Evolutionary conservation across 2,329 filamentous ascomycete species (phyloP).

Genomic region (Calonectria leucothoes): DNA sequence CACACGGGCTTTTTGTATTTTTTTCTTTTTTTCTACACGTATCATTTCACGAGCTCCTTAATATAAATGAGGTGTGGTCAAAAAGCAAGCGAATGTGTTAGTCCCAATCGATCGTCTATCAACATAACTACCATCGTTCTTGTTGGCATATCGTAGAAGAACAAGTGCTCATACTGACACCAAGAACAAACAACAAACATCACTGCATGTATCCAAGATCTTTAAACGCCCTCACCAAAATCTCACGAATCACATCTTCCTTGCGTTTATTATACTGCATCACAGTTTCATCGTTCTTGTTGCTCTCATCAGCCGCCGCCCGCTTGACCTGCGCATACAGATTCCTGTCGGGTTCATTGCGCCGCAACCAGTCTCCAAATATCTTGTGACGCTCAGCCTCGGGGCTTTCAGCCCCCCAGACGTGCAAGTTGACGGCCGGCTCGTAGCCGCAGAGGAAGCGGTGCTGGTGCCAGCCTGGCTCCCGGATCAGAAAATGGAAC

Average conservation of each 20-base stretch:
- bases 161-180: background rate
- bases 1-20: background rate
- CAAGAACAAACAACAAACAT: background rate
- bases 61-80: background rate
- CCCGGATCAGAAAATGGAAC: conserved; percentile 58
- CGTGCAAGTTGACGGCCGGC: conserved; percentile 58
- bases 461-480: conserved; percentile 61
- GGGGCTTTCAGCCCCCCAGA: conserved; percentile 56
- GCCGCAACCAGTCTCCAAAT: conserved; percentile 58
- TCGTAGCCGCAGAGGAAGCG: conserved; percentile 55
- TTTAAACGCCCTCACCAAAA: conserved; percentile 46
- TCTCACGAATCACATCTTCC: conserved; percentile 52
- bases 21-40: no score
- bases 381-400: conserved; percentile 57
- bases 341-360: conserved; percentile 50
- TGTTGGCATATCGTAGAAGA: background rate
- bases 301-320: conserved; percentile 45
- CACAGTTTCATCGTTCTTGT: conserved; percentile 42
- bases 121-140: background rate
- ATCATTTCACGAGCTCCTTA: background rate
- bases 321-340: conserved; percentile 54
- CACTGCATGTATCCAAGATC: conserved; percentile 32
- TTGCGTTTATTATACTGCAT: conserved; percentile 56
- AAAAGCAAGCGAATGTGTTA: background rate
- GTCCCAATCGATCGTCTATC: background rate